Evolutionary conservation across 257 asterid species (phyloP).

Genomic region (Rehmannia glutinosa): DNA sequence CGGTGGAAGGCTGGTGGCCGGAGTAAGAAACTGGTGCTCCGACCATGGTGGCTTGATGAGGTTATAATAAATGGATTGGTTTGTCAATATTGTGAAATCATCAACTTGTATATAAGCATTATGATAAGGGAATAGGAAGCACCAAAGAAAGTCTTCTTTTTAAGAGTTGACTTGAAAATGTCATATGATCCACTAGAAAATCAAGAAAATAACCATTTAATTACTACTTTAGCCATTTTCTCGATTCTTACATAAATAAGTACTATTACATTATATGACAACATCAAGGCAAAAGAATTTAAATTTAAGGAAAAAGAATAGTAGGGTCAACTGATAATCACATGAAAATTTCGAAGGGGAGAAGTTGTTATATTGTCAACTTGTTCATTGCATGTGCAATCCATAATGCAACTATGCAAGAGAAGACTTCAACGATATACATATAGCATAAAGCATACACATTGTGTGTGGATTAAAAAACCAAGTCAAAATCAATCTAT

Average conservation of each 20-base stretch:
- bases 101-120: neutral
- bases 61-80: neutral
- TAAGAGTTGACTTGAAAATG: conserved; percentile 27
- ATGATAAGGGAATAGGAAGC: conserved; percentile 16
- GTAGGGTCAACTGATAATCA: conserved; percentile 9
- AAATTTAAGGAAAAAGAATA: neutral
- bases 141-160: conserved; percentile 10
- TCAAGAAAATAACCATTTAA: too few species aligned
- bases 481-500: too few species aligned
- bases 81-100: neutral
- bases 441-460: too few species aligned
- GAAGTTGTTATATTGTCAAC: conserved; percentile 4
- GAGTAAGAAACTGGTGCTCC: conserved; percentile 48
- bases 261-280: neutral
- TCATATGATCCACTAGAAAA: neutral
- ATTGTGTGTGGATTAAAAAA: too few species aligned
- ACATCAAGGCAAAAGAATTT: neutral
- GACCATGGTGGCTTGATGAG: conserved; percentile 33
- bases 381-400: conserved; percentile 30
- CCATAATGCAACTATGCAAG: too few species aligned
- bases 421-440: too few species aligned
- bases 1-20: conserved; percentile 31
- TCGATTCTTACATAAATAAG: too few species aligned
- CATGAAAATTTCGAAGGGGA: conserved; percentile 20
- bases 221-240: too few species aligned